phyloP scores from a whole-genome alignment of 306 rosid species.

The Prunus armeniaca region DNA sequence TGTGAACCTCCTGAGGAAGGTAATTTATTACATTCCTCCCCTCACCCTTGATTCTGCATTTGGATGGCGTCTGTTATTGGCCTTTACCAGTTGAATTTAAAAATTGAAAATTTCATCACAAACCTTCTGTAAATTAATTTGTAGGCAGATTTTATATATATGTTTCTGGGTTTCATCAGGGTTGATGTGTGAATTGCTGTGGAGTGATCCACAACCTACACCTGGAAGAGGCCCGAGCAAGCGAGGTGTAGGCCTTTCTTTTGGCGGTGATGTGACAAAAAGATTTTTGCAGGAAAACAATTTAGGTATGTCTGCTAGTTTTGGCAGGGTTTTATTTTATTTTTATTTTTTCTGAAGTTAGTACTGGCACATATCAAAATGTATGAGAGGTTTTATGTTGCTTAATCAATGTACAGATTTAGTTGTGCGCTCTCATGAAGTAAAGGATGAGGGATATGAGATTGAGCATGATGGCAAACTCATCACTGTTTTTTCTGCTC shows the following conservation, averaged over 20 bases:
- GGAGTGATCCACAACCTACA: slow-evolving; percentile 98
- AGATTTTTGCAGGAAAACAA: slow-evolving; percentile 82
- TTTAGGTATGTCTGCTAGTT: slow-evolving; percentile 51
- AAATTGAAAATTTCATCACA: slow-evolving; percentile 6
- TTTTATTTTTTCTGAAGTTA: neutral
- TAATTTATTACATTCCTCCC: slow-evolving; percentile 9
- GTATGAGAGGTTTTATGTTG: slow-evolving; percentile 12
- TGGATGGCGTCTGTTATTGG: slow-evolving; percentile 14
- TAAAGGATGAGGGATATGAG: slow-evolving; percentile 98
- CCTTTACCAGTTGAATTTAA: slow-evolving; percentile 1
- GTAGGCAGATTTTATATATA: slow-evolving; percentile 11
- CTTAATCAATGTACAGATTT: slow-evolving; percentile 54
- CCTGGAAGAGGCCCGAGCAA: slow-evolving; percentile 99
- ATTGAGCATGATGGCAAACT: slow-evolving; percentile 97
- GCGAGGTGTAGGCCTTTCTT: slow-evolving; percentile 97
- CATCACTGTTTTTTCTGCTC: slow-evolving; percentile 98
- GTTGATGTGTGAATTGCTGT: slow-evolving; percentile 93
- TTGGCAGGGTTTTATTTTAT: neutral
- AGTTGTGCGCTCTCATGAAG: slow-evolving; percentile 99
- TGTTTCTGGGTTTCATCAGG: slow-evolving; percentile 45
- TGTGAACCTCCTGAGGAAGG: slow-evolving; percentile 99
- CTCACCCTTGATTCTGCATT: neutral
- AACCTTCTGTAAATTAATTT: neutral
- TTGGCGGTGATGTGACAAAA: slow-evolving; percentile 89
- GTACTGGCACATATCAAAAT: neutral